These are phyloP conservation scores for Fusarium acutatum DNA, from an alignment of 2,329 filamentous ascomycete genomes.

Conservation along the genomic window DNA sequence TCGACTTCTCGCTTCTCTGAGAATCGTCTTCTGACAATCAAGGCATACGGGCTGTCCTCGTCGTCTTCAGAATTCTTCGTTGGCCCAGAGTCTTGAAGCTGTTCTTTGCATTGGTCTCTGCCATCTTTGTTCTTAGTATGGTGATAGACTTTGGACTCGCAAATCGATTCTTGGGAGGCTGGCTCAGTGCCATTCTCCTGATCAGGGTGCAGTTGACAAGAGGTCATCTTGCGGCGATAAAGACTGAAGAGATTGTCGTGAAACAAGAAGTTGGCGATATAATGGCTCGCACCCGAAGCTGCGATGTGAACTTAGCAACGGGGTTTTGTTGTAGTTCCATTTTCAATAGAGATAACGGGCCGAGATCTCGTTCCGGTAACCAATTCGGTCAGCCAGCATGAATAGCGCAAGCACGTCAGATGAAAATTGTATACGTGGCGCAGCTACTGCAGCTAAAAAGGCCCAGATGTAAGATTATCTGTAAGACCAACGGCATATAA, in stretches of 20 bases:
- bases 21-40: background rate
- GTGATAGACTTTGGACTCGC: background rate
- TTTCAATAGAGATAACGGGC: background rate
- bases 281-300: fast-evolving
- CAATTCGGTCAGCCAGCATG: background rate
- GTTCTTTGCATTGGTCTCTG: background rate
- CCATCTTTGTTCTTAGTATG: background rate
- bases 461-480: background rate
- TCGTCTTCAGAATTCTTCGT: background rate
- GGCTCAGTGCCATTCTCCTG: background rate
- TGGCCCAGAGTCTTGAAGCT: background rate
- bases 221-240: background rate
- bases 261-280: background rate
- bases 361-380: background rate
- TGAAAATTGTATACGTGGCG: background rate
- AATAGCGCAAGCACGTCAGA: background rate
- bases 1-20: background rate
- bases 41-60: background rate
- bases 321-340: background rate
- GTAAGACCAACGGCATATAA: background rate
- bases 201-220: too few relatives aligned
- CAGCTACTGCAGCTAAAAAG: background rate
- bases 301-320: background rate
- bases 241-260: background rate
- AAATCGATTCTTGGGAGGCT: background rate